phyloP scores from a whole-genome alignment of 2,329 filamentous ascomycete species.

The Cladosporium austrohemisphaericum region DNA sequence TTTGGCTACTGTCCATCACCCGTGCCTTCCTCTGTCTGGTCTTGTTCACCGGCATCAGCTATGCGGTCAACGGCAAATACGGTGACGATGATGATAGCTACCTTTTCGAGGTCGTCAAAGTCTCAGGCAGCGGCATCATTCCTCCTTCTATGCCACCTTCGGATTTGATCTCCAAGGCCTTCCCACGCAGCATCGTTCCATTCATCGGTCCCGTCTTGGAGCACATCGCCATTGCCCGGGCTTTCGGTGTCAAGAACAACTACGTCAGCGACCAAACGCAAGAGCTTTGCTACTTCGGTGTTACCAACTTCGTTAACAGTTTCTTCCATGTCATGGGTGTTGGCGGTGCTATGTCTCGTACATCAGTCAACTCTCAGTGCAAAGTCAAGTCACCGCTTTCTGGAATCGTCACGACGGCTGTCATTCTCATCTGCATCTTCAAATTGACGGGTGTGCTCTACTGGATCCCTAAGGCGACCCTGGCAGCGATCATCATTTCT shows the following conservation, averaged over 20 bases:
- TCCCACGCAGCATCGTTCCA: slow-evolving; percentile 54
- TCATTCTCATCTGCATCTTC: slow-evolving; percentile 60
- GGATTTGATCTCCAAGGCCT: slow-evolving; percentile 51
- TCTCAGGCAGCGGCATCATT: slow-evolving; percentile 54
- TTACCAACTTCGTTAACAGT: slow-evolving; percentile 49
- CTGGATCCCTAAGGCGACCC: slow-evolving; percentile 64
- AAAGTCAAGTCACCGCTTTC: slow-evolving; percentile 60
- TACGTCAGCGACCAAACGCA: slow-evolving; percentile 63
- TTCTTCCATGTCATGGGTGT: slow-evolving; percentile 64
- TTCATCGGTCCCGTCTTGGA: slow-evolving; percentile 61
- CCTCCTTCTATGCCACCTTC: slow-evolving; percentile 47
- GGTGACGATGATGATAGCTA: slow-evolving; percentile 36
- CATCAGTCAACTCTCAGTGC: slow-evolving; percentile 63
- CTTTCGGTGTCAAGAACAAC: slow-evolving; percentile 59
- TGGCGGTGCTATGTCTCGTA: slow-evolving; percentile 64
- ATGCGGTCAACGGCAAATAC: slow-evolving; percentile 56
- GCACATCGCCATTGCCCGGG: slow-evolving; percentile 62
- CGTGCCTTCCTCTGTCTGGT: slow-evolving; percentile 59
- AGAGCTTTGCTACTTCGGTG: slow-evolving; percentile 61
- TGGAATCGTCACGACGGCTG: slow-evolving; percentile 57
- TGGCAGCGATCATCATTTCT: slow-evolving; percentile 64
- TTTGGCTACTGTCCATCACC: slow-evolving; percentile 59
- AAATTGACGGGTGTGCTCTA: slow-evolving; percentile 57
- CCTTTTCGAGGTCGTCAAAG: slow-evolving; percentile 57
- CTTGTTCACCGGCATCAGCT: slow-evolving; percentile 61